Evolutionary conservation across 2,329 filamentous ascomycete genomes (phyloP).

Genomic region (Diaporthe sp.): DNA sequence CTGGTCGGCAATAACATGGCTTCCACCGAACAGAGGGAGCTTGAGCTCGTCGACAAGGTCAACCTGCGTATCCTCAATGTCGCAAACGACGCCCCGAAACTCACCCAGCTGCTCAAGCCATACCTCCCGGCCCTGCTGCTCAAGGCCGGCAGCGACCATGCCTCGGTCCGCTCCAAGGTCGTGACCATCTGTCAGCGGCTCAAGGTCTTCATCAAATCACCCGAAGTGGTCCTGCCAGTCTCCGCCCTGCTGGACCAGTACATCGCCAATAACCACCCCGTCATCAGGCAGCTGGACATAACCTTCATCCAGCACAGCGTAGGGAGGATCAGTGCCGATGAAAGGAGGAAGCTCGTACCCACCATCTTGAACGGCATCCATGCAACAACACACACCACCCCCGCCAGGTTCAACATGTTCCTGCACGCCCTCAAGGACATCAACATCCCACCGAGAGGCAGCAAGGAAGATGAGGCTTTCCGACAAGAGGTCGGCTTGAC

Average conservation of each 20-base stretch:
- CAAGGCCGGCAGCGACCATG: constrained; percentile 86
- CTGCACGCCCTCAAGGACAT: constrained; percentile 81
- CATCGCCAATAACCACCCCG: constrained; percentile 79
- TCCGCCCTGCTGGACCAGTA: constrained; percentile 89
- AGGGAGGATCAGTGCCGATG: constrained; percentile 63
- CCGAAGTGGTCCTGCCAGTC: constrained; percentile 83
- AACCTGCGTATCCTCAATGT: constrained; percentile 85
- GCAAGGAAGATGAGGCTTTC: constrained; percentile 80
- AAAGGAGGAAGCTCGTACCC: constrained; percentile 81
- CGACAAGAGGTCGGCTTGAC: constrained; percentile 76
- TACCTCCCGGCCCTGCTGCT: constrained; percentile 87
- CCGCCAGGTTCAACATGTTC: constrained; percentile 85
- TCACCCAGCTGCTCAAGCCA: constrained; percentile 81
- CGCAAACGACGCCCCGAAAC: constrained; percentile 85
- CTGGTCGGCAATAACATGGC: constrained; percentile 36
- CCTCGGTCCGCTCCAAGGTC: constrained; percentile 82
- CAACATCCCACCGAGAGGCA: constrained; percentile 81
- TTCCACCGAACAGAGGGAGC: constrained; percentile 76
- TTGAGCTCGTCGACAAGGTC: constrained; percentile 86
- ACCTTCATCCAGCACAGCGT: constrained; percentile 89
- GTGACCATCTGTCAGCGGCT: constrained; percentile 66
- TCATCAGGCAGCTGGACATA: constrained; percentile 91
- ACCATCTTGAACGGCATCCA: constrained; percentile 77
- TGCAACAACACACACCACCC: constrained; percentile 62
- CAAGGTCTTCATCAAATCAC: constrained; percentile 66